Base-by-base conservation (phyloP, 768 basidiomycete genomes). In the Rhodotorula babjevae region DNA sequence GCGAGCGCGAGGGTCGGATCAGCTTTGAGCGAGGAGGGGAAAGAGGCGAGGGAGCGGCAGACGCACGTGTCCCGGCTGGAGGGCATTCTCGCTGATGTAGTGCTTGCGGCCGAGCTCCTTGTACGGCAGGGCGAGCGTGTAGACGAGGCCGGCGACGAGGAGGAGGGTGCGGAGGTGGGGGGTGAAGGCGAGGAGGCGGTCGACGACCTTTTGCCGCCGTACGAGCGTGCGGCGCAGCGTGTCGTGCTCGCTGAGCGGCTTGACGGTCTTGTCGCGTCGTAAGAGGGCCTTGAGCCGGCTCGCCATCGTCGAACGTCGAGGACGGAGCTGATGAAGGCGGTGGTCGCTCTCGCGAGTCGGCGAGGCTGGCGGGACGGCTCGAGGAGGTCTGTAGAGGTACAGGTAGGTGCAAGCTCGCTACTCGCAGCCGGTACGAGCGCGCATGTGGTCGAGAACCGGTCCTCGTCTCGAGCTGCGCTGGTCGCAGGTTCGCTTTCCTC, bases 31-130 rank as follows among this genome's bases (percentile, higher is more conserved):
- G 23, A 25, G 33, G 44, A 19, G 19, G 2, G 3, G 1, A 61
- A 25, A 40, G 29, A 18, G 9, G 12, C n/a, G 29, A 3, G 21
- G 36, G n/a, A 31, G 23, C 50, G 64, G 19, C 44, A 65, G 27
- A 78, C 80, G 61, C 77, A 94, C 94, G 84, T 95, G 93, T 11
- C 86, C 89, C 18, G 96, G 94, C 78, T 94, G 92, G 29, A 99
- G 82, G 2, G 96, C 95, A 80, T 98, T 96, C 82, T 99, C 96
- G 80, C 95, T 93, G 62, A 95, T 89, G 79, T 92, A 95, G 61
- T 74, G 72, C 27, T 49, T 52, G 29, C 69, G 64, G 1, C 72
- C 76, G n/a, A 74, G 56, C 1, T 29, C 47, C 14, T 62, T 47
- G 21, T 85, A 84, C 8, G 94, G 94, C 64, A 96, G 84, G 11